phyloP scores from a whole-genome alignment of 2,329 filamentous ascomycete species.

The Pyricularia grisea region DNA sequence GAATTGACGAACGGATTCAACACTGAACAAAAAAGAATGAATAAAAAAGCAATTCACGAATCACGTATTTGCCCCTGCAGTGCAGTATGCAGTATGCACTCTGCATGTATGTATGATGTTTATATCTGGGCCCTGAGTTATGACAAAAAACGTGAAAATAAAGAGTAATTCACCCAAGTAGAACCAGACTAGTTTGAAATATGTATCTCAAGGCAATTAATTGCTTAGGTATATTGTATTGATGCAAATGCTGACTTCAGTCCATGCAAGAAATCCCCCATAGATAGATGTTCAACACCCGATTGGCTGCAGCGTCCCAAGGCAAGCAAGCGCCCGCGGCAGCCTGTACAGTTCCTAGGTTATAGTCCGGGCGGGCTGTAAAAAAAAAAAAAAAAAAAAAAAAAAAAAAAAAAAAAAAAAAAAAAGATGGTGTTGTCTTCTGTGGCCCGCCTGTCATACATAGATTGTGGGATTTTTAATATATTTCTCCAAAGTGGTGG shows the following conservation, averaged over 20 bases:
- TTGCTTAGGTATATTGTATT: too few species aligned
- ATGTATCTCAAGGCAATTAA: too few species aligned
- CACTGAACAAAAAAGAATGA: not conserved
- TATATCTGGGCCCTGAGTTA: not conserved
- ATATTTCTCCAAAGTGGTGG: not conserved
- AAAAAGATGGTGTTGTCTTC: not conserved
- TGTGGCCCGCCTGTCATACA: not conserved
- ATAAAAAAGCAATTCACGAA: not conserved
- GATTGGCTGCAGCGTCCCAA: not conserved
- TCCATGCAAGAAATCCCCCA: not conserved
- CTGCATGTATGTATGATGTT: not conserved
- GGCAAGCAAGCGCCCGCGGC: not conserved
- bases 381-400: too few species aligned
- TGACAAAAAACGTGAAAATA: too few species aligned
- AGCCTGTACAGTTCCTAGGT: not conserved
- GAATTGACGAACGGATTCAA: not conserved
- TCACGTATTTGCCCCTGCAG: not conserved
- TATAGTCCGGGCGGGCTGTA: not conserved
- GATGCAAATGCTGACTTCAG: not conserved
- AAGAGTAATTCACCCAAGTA: not conserved
- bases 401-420: too few species aligned
- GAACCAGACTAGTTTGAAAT: too few species aligned
- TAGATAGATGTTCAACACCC: not conserved
- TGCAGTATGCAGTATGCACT: not conserved
- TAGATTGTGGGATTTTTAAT: not conserved